These are phyloP conservation scores for Arthrinium puccinioides DNA, from an alignment of 2,329 filamentous ascomycete species.

Conservation along the genomic window DNA sequence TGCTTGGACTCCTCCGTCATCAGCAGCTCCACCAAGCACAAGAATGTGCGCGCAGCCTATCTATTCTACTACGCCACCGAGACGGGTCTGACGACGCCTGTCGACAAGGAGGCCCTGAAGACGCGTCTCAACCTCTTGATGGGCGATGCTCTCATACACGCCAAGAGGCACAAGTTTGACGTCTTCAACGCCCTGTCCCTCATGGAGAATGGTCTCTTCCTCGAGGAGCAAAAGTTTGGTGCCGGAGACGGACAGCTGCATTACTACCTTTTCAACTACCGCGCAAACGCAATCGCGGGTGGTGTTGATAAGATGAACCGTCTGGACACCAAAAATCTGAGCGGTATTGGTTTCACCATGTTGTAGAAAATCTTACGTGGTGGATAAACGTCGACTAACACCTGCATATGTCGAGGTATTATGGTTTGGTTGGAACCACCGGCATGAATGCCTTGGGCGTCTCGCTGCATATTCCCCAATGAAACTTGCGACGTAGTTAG, in stretches of 20 bases:
- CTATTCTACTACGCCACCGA: slow-evolving; percentile 96
- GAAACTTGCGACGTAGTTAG: too few relatives aligned
- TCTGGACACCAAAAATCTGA: slow-evolving; percentile 69
- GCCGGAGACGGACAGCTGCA: slow-evolving; percentile 90
- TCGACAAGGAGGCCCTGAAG: slow-evolving; percentile 57
- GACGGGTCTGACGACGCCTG: slow-evolving; percentile 55
- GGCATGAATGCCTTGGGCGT: too few relatives aligned
- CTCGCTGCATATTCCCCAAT: too few relatives aligned
- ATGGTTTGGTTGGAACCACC: too few relatives aligned
- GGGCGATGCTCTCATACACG: slow-evolving; percentile 78
- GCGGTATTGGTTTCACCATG: slow-evolving; percentile 88
- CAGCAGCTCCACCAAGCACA: slow-evolving; percentile 63
- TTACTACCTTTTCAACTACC: slow-evolving; percentile 97
- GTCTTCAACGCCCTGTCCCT: slow-evolving; percentile 94
- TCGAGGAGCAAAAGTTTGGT: slow-evolving; percentile 91
- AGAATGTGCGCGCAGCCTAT: slow-evolving; percentile 81
- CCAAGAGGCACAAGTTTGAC: slow-evolving; percentile 79
- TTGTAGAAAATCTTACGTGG: too few relatives aligned
- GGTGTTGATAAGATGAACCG: slow-evolving; percentile 76
- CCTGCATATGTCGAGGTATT: too few relatives aligned
- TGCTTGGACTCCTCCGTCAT: slow-evolving; percentile 90
- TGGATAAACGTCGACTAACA: too few relatives aligned
- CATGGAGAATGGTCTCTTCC: slow-evolving; percentile 89
- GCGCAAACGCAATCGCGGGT: slow-evolving; percentile 74
- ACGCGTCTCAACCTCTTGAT: slow-evolving; percentile 73